Percentiles rank a stretch among this genome's conserved stretches.
Conservation (phyloP, 352 stramenopile genomes). For the Peronospora tabacina region DNA sequence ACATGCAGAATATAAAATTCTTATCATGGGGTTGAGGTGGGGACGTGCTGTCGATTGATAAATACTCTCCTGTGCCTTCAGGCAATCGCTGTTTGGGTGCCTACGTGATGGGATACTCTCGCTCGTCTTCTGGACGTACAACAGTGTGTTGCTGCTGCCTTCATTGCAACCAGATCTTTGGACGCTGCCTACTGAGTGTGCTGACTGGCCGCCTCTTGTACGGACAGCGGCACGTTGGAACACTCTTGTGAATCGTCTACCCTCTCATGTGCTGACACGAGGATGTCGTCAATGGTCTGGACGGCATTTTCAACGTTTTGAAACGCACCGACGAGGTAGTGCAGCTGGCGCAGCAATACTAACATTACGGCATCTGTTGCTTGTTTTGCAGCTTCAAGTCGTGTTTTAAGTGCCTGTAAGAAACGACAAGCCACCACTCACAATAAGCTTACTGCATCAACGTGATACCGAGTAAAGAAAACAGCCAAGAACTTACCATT, state of each 20-base stretch:
- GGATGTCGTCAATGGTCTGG: constrained; percentile 47
- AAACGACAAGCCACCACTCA: constrained; percentile 6
- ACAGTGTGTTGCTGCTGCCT: constrained; percentile 6
- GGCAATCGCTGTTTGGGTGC: constrained; percentile 15
- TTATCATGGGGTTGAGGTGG: constrained; percentile 8
- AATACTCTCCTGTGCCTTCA: constrained; percentile 33
- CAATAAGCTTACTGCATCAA: constrained; percentile 2
- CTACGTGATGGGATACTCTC: constrained; percentile 8
- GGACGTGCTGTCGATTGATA: constrained; percentile 27
- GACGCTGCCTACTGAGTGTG: constrained; percentile 21
- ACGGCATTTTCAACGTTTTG: constrained; percentile 61
- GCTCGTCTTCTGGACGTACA: constrained; percentile 5
- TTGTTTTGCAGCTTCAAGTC: constrained; percentile 32
- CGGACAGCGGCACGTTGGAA: constrained; percentile 12
- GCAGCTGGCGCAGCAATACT: constrained; percentile 54
- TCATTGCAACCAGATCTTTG: not conserved
- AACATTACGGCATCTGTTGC: constrained; percentile 38
- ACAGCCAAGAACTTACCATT: constrained; percentile 34
- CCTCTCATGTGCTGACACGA: constrained; percentile 39
- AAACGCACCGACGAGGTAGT: constrained; percentile 68
- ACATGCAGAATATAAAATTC: constrained; percentile 3
- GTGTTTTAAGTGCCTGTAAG: constrained; percentile 38
- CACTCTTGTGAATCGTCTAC: constrained; percentile 20
- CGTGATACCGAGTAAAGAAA: not conserved
- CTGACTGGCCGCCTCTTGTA: constrained; percentile 20